These are phyloP conservation scores for Fusarium bactridioides DNA, from an alignment of 2,329 filamentous ascomycete species.

Conservation along the genomic window DNA sequence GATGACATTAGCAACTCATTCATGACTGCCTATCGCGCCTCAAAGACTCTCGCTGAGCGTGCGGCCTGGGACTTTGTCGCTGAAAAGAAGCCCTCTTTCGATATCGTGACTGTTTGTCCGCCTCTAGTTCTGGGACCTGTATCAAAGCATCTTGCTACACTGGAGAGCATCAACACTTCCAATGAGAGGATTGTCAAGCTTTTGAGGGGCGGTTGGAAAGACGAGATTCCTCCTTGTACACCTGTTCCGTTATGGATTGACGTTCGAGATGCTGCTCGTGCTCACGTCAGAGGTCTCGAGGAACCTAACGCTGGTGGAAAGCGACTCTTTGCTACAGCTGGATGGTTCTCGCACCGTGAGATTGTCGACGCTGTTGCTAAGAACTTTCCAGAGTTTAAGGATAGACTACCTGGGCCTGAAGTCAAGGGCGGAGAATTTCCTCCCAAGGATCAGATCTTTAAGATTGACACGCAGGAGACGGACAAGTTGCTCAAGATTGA, in stretches of 20 bases:
- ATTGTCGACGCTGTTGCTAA: constrained; percentile 54
- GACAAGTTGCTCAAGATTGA: constrained; percentile 68
- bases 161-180: constrained; percentile 61
- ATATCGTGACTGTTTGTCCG: constrained; percentile 62
- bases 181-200: constrained; percentile 60
- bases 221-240: constrained; percentile 52
- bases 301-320: constrained; percentile 56
- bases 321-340: constrained; percentile 59
- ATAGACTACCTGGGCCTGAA: constrained; percentile 56
- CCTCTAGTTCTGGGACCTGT: constrained; percentile 64
- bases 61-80: constrained; percentile 62
- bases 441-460: constrained; percentile 54
- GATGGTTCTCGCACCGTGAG: constrained; percentile 56
- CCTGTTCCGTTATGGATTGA: constrained; percentile 60
- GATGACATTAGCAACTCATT: constrained; percentile 52
- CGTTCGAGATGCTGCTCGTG: constrained; percentile 62
- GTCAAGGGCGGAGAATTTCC: constrained; percentile 54
- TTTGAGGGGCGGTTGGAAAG: constrained; percentile 59
- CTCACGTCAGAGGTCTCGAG: constrained; percentile 63
- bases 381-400: constrained; percentile 59
- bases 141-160: constrained; percentile 55
- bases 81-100: constrained; percentile 54
- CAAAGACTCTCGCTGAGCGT: constrained; percentile 63
- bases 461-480: constrained; percentile 66
- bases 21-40: constrained; percentile 60